These are phyloP conservation scores for Epichloe scottii DNA, from an alignment of 2,329 filamentous ascomycete genomes.

Conservation along the genomic window DNA sequence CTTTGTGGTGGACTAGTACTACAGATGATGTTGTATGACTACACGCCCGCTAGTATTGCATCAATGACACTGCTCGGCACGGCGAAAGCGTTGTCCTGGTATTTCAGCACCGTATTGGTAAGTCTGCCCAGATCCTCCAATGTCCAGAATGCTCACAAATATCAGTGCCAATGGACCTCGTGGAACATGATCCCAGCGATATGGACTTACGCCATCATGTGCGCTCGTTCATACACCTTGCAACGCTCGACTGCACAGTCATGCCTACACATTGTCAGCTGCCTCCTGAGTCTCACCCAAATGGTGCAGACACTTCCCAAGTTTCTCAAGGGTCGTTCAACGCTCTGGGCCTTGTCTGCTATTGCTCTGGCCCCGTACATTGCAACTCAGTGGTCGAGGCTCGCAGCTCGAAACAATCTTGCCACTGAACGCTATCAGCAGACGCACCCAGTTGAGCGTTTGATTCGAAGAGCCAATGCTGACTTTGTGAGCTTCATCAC, in stretches of 20 bases:
- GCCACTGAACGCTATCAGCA: neutral
- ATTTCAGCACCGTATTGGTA: neutral
- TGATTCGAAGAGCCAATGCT: slow-evolving; percentile 16
- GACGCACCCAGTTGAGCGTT: slow-evolving; percentile 24
- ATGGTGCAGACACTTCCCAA: slow-evolving; percentile 18
- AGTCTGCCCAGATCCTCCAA: neutral
- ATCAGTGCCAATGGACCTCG: neutral
- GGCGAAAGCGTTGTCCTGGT: neutral
- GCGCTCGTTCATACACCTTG: slow-evolving; percentile 15
- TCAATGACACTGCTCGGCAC: neutral
- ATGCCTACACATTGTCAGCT: slow-evolving; percentile 14
- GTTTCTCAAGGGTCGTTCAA: slow-evolving; percentile 12
- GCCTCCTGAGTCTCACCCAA: slow-evolving; percentile 21
- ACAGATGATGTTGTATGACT: neutral
- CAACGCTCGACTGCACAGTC: slow-evolving; percentile 16
- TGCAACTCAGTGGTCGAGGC: slow-evolving; percentile 15
- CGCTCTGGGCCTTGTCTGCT: slow-evolving; percentile 20
- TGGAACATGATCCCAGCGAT: slow-evolving; percentile 6
- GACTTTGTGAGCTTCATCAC: slow-evolving; percentile 19
- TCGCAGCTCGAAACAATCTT: neutral
- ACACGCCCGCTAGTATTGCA: neutral
- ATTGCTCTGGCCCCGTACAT: slow-evolving; percentile 20
- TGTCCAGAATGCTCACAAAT: neutral
- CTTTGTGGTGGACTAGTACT: neutral
- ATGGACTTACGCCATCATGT: slow-evolving; percentile 20